A percentile compares a stretch with the other conserved stretches of the same genome.
Evolutionary conservation across 148 eudicot species (phyloP).

Genomic region (Silene uniflora): DNA sequence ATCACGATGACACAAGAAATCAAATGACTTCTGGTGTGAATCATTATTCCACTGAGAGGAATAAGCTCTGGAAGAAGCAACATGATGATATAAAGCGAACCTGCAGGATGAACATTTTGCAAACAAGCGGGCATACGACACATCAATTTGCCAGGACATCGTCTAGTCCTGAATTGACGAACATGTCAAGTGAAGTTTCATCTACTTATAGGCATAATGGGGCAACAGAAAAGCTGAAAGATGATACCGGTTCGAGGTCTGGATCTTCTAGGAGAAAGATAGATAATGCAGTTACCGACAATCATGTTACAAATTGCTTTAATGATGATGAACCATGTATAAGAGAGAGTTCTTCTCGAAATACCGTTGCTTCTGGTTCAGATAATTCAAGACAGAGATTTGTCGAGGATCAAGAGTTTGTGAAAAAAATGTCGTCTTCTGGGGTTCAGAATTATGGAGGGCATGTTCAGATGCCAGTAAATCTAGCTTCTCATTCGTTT

Average conservation of each 20-base stretch:
- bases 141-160: slow-evolving; percentile 48
- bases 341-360: slow-evolving; percentile 23
- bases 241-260: slow-evolving; percentile 12
- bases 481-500: slow-evolving; percentile 36
- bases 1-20: slow-evolving; percentile 17
- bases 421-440: slow-evolving; percentile 31
- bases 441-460: slow-evolving; percentile 27
- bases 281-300: slow-evolving; percentile 2
- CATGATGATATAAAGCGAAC: slow-evolving; percentile 27
- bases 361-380: slow-evolving; percentile 16
- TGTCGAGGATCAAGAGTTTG: slow-evolving; percentile 37
- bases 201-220: slow-evolving; percentile 22
- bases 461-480: slow-evolving; percentile 38
- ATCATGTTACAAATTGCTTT: slow-evolving; percentile 11
- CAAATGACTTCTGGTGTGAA: slow-evolving; percentile 20
- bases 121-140: slow-evolving; percentile 26
- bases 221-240: slow-evolving; percentile 28
- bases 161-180: slow-evolving; percentile 49
- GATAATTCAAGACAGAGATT: slow-evolving; percentile 26
- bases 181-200: slow-evolving; percentile 27
- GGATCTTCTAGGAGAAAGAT: slow-evolving; percentile 13
- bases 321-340: slow-evolving; percentile 23
- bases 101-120: slow-evolving; percentile 24
- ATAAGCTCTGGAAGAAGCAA: slow-evolving; percentile 23
- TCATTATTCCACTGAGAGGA: slow-evolving; percentile 10